phyloP scores from a whole-genome alignment of 805 yeast species.

The Candida taoyuanica region DNA sequence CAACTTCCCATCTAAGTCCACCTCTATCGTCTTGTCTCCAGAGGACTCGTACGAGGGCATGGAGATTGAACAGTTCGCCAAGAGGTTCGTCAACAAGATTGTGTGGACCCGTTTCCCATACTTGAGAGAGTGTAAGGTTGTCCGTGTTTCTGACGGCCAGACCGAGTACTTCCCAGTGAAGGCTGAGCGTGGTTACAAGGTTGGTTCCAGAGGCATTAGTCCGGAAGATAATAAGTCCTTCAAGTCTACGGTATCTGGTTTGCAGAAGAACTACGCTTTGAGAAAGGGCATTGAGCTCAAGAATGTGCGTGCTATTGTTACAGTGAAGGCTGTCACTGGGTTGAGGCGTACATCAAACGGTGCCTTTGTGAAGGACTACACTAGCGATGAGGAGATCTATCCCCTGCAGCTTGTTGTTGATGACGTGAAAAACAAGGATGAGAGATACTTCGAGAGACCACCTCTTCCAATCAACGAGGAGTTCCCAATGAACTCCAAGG shows the following conservation, averaged over 20 bases:
- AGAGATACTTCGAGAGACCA: slow-evolving; percentile 63
- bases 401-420: slow-evolving; percentile 85
- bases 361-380: slow-evolving; percentile 70
- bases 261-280: slow-evolving; percentile 41
- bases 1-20: slow-evolving; percentile 79
- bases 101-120: slow-evolving; percentile 91
- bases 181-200: slow-evolving; percentile 30
- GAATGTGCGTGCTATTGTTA: slow-evolving; percentile 51
- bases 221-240: slow-evolving; percentile 45
- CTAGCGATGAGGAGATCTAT: slow-evolving; percentile 45
- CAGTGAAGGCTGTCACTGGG: slow-evolving; percentile 76
- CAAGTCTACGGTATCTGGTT: slow-evolving; percentile 34
- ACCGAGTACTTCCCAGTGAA: slow-evolving; percentile 37
- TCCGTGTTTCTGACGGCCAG: slow-evolving; percentile 53
- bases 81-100: slow-evolving; percentile 52
- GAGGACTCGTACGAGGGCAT: slow-evolving; percentile 51
- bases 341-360: slow-evolving; percentile 65
- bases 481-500: slow-evolving; percentile 68
- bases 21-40: slow-evolving; percentile 68
- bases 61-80: slow-evolving; percentile 60
- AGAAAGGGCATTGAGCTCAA: slow-evolving; percentile 61
- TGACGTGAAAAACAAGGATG: slow-evolving; percentile 66
- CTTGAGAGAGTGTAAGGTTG: slow-evolving; percentile 71
- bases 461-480: slow-evolving; percentile 79
- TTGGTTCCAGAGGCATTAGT: slow-evolving; percentile 37